Base-by-base conservation (phyloP, 1,284 basidiomycete species). In the Mycocalia duriaeana region DNA sequence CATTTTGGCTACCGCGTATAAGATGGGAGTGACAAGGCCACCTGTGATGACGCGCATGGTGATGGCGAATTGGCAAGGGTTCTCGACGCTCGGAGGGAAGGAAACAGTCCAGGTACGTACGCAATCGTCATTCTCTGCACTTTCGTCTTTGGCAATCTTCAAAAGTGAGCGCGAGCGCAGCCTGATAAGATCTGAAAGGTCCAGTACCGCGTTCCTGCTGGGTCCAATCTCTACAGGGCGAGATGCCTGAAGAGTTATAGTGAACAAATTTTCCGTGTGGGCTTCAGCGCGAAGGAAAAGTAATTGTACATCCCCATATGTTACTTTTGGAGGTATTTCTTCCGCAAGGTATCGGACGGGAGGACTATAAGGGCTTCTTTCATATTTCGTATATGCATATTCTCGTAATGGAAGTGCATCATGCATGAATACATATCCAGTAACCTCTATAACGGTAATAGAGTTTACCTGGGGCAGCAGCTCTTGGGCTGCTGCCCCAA, bases 41-140 rank as follows among this genome's bases (percentile, higher is more conserved):
- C 37, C 38, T n/a, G 44, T 20, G 16, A 20, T 79, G 53, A 73
- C 63, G 18, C 74, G 68, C 64, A 81, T 73, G 8, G 79, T 81
- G 16, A 79, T 53, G 7, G 64, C 58, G 52, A 77, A 76, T 1
- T 43, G 46, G 16, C 50, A 45, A 35, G 66, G 1, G 58, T 60
- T 50, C 46, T 57, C 55, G 50, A 23, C 19, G 42, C 44, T 5
- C 48, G 51, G 19, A 1, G 60, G 0, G 31, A 64, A 66, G 1
- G 81, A 81, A 11, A 83, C 67, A 0, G 79, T 84, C 81, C 82
- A 85, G 1, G 81, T 85, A 16, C 82, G 75, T 40, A 85, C 70
- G 23, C 77, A 69, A 55, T 85, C 81, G 54, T 85, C 81, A 57
- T 84, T 83, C 19, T 81, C 62, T 14, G 68, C 67, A 4, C 60